Base-by-base conservation (phyloP, 805 yeast species). In the Blastobotrys americana region DNA sequence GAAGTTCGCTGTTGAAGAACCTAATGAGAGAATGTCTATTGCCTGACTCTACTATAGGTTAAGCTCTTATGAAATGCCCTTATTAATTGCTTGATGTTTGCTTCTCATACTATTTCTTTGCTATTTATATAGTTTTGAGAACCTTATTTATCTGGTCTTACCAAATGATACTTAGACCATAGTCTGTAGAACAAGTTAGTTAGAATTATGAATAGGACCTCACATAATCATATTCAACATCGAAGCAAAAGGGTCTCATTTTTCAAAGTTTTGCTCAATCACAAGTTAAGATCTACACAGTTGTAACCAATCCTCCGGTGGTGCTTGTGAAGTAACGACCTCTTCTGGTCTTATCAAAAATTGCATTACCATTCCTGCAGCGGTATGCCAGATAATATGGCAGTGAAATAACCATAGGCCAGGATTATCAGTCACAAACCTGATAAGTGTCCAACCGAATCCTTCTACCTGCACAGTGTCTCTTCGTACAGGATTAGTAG, bases 331-430 rank as follows among this genome's bases (percentile, higher is more conserved):
- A 10, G 39, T 8, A 25, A 25, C 47, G 3, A 56, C 37, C 44
- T 50, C 41, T 1, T 45, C 43, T 1, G 66, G 60, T 37, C 48
- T 43, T 1, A 60, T 41, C n/a, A 50, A 40, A 23, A 64, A 52
- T 35, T 58, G 58, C 58, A 61, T 56, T 23, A 52, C 37, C 59
- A 88, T 73, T 55, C 97, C 97, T 66, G 89, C 95, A 55, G 78
- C 75, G 65, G 88, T 75, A 68, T 89, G 97, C 97, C 97, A 88
- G 61, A 86, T 89, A 58, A 87, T 80, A 63, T 87, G 96, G 68
- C 96, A 89, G 61, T 89, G 97, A 78, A 89, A 84, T 48, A 82
- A 74, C 97, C 97, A 89, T 19, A 87, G 80, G 45, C 97, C 97
- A 2, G 97, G 96, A 57, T 89, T 88, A 56, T 84, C 78, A 5